Percentiles rank a stretch among this genome's conserved stretches.
Conservation (phyloP, 164 flowering plant genomes). For the Liquidambar formosana region DNA sequence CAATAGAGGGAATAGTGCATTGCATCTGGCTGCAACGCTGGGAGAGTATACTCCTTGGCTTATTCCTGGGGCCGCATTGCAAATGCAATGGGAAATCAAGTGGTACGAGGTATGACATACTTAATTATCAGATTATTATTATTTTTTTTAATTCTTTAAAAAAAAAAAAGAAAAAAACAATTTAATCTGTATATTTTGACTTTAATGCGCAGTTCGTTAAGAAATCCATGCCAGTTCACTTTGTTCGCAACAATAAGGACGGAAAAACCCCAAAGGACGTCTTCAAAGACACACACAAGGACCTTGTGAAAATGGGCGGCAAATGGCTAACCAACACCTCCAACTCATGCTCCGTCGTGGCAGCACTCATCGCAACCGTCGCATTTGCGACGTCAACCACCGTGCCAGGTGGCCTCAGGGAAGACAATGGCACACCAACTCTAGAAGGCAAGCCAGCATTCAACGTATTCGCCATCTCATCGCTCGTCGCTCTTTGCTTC, state of each 20-base stretch:
- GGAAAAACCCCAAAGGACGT: no score
- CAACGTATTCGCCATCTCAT: constrained; percentile 6
- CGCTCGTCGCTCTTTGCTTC: constrained; percentile 24
- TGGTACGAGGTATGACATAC: no score
- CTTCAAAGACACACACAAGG: neutral
- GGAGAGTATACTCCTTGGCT: constrained; percentile 44
- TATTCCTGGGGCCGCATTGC: constrained; percentile 46
- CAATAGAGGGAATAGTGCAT: constrained; percentile 36
- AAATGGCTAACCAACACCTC: constrained; percentile 12
- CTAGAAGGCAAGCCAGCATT: neutral
- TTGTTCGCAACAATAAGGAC: no score
- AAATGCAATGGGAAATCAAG: constrained; percentile 55
- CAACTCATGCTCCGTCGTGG: neutral
- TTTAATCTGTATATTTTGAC: no score
- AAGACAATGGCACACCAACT: neutral
- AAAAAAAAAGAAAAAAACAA: no score
- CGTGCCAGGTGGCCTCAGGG: neutral
- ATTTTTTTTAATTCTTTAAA: no score
- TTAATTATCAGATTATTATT: no score
- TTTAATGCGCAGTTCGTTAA: no score
- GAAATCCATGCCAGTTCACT: no score
- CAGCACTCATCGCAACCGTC: constrained; percentile 1
- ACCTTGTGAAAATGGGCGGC: neutral
- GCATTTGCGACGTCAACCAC: constrained; percentile 8
- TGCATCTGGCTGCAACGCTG: constrained; percentile 41